Percentiles rank a stretch among this genome's conserved stretches.
These are phyloP conservation scores for Zasmidium angulare DNA, from an alignment of 2,329 filamentous ascomycete species.

Conservation along the genomic window DNA sequence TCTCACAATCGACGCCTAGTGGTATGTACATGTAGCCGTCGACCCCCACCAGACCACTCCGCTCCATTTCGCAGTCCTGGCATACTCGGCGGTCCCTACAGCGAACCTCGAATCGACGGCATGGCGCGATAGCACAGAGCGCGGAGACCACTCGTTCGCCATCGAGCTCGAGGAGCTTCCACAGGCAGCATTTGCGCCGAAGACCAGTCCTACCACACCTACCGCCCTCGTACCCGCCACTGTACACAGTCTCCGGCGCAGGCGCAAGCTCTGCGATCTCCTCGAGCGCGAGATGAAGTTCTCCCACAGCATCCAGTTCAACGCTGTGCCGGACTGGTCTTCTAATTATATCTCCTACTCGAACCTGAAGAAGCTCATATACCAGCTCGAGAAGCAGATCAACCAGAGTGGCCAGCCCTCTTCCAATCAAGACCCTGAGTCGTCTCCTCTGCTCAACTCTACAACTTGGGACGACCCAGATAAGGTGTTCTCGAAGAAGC, in stretches of 20 bases:
- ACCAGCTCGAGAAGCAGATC: constrained; percentile 84
- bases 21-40: no score
- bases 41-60: neutral
- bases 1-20: no score
- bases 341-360: constrained; percentile 97
- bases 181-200: constrained; percentile 20
- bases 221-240: constrained; percentile 14
- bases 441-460: constrained; percentile 71
- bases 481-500: constrained; percentile 72
- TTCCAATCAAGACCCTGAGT: constrained; percentile 69
- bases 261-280: constrained; percentile 67
- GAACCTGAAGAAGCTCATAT: constrained; percentile 98
- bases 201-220: neutral
- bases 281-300: constrained; percentile 96
- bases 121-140: neutral
- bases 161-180: constrained; percentile 31
- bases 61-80: neutral
- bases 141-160: neutral
- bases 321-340: constrained; percentile 99
- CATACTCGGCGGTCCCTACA: neutral
- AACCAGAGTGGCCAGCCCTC: constrained; percentile 51
- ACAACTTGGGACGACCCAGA: constrained; percentile 66
- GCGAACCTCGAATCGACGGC: neutral
- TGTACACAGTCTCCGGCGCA: constrained; percentile 22
- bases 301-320: constrained; percentile 98